A percentile compares a stretch with the other conserved stretches of the same genome.
These are phyloP conservation scores for Coprinopsis strossmayeri DNA, from an alignment of 768 basidiomycete species.

Conservation along the genomic window DNA sequence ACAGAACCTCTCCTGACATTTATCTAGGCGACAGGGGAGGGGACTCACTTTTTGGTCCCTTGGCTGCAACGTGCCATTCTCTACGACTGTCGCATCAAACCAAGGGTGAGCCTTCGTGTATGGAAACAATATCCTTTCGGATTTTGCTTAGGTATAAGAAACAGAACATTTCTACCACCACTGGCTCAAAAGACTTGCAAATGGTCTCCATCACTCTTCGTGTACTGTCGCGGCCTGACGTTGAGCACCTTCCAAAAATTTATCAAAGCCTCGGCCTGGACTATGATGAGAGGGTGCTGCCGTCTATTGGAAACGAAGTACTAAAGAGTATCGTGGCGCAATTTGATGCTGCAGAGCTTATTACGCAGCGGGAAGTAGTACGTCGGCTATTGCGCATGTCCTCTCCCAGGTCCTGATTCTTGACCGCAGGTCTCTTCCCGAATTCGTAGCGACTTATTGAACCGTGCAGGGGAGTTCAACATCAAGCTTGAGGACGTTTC, in stretches of 20 bases:
- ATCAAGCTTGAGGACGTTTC: conserved; percentile 96
- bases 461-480: conserved; percentile 94
- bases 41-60: conserved; percentile 93
- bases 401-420: conserved; percentile 2
- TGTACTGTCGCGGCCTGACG: conserved; percentile 91
- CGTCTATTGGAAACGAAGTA: conserved; percentile 97
- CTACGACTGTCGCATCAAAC: conserved; percentile 97
- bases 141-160: conserved; percentile 9
- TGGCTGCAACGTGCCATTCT: conserved; percentile 95
- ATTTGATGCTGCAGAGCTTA: conserved; percentile 94
- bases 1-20: conserved; percentile 4
- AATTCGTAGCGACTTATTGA: conserved; percentile 86
- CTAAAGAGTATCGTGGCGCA: conserved; percentile 97
- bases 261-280: conserved; percentile 94
- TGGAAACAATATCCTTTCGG: too few relatives aligned
- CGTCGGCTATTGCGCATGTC: conserved; percentile 25
- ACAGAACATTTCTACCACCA: conserved; percentile 97
- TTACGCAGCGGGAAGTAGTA: conserved; percentile 96
- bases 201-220: conserved; percentile 97
- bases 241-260: conserved; percentile 81
- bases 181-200: conserved; percentile 97
- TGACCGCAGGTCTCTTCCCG: conserved; percentile 70
- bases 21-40: conserved; percentile 76
- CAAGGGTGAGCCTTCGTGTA: conserved; percentile 52
- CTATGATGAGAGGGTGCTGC: conserved; percentile 96